Evolutionary conservation across 2,329 filamentous ascomycete genomes (phyloP).

Genomic region (Botrytis fabae): DNA sequence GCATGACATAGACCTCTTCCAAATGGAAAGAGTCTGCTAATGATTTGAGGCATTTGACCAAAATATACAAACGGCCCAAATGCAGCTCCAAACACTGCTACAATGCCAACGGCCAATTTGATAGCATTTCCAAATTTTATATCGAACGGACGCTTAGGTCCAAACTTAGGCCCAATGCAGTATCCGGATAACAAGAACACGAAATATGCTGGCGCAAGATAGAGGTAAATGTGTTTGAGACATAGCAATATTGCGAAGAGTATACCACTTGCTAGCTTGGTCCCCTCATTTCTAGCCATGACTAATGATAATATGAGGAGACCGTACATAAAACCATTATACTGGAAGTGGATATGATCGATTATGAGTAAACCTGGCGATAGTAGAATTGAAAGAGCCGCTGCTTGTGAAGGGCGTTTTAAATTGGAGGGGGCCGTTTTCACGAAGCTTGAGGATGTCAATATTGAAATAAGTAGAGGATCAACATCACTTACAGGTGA

Average conservation of each 20-base stretch:
- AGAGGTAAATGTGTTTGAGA: conserved; percentile 98
- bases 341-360: conserved; percentile 98
- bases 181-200: conserved; percentile 88
- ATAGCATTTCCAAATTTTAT: conserved; percentile 76
- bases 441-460: conserved; percentile 60
- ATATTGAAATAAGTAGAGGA: conserved; percentile 10
- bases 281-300: conserved; percentile 72
- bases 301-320: conserved; percentile 84
- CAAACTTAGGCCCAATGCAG: conserved; percentile 76
- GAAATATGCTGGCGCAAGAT: conserved; percentile 93
- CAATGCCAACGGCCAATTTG: conserved; percentile 76
- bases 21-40: conserved; percentile 88
- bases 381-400: conserved; percentile 83
- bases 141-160: conserved; percentile 64
- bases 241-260: conserved; percentile 84
- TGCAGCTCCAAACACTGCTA: conserved; percentile 70
- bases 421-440: conserved; percentile 64
- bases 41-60: conserved; percentile 80
- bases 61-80: conserved; percentile 86
- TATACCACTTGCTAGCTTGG: conserved; percentile 75
- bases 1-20: conserved; percentile 92
- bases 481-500: conserved; percentile 56
- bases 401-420: conserved; percentile 79
- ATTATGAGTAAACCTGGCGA: conserved; percentile 95
- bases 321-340: conserved; percentile 96